These are phyloP conservation scores for Cordia subcordata DNA, from an alignment of 257 asterid genomes.

Conservation along the genomic window DNA sequence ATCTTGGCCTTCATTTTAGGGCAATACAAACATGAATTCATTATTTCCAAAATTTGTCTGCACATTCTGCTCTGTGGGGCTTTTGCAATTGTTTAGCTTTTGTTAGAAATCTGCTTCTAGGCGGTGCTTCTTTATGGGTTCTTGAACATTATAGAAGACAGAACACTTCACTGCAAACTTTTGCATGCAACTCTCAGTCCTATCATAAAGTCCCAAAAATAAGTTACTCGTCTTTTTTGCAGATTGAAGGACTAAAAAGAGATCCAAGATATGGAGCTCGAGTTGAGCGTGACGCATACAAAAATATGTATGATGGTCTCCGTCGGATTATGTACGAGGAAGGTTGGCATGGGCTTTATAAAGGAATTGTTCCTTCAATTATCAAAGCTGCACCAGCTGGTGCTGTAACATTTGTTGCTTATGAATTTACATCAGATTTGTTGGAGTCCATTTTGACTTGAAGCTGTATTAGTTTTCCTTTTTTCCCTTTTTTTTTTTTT, in stretches of 20 bases:
- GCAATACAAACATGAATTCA: too few relatives aligned
- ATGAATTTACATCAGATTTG: slow-evolving; percentile 76
- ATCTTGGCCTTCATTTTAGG: too few relatives aligned
- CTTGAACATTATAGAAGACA: too few relatives aligned
- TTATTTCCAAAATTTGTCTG: too few relatives aligned
- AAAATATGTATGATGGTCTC: slow-evolving; percentile 67
- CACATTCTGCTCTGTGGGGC: too few relatives aligned
- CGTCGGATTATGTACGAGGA: slow-evolving; percentile 44
- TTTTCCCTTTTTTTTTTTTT: not conserved
- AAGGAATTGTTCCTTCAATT: slow-evolving; percentile 87
- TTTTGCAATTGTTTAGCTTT: too few relatives aligned
- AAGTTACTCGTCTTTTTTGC: slow-evolving; percentile 3
- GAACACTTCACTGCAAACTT: too few relatives aligned
- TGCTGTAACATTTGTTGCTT: slow-evolving; percentile 94
- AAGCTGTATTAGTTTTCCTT: slow-evolving; percentile 9
- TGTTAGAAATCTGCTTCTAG: too few relatives aligned
- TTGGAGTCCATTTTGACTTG: slow-evolving; percentile 55
- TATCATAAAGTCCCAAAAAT: not conserved
- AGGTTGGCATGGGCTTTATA: slow-evolving; percentile 83
- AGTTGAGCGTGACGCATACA: slow-evolving; percentile 62
- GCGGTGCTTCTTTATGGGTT: too few relatives aligned
- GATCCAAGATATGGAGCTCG: slow-evolving; percentile 88
- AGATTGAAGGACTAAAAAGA: slow-evolving; percentile 85
- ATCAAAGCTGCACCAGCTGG: slow-evolving; percentile 96
- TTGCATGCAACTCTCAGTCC: too few relatives aligned